phyloP scores from a whole-genome alignment of 129 eudicot species.

The Daucus carota region DNA sequence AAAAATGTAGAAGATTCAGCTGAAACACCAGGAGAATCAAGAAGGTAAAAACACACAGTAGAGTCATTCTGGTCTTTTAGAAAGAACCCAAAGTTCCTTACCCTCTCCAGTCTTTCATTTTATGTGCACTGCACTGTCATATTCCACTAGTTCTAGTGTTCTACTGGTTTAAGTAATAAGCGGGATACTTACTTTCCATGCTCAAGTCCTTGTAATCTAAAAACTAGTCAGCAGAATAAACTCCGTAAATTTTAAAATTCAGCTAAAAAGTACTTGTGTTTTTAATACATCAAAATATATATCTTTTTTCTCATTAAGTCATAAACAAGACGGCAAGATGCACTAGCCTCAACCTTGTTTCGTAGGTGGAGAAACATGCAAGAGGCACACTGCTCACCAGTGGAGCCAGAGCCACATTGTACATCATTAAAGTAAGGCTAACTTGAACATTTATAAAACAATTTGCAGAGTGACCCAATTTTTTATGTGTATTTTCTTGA shows the following conservation, averaged over 20 bases:
- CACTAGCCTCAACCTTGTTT: no score
- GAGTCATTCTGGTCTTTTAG: background rate
- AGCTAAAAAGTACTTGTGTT: no score
- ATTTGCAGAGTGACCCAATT: background rate
- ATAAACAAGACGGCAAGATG: background rate
- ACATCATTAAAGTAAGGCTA: background rate
- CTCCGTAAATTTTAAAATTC: background rate
- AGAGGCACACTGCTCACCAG: background rate
- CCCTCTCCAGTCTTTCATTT: background rate
- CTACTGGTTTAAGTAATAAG: background rate
- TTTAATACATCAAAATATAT: background rate
- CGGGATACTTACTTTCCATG: background rate
- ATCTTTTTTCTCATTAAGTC: no score
- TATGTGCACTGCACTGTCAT: background rate
- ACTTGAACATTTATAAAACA: background rate
- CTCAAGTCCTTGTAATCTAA: background rate
- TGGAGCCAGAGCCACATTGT: background rate
- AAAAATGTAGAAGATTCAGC: background rate
- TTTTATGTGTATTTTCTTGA: no score
- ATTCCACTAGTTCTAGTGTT: background rate
- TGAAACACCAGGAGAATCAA: background rate
- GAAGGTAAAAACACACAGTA: background rate
- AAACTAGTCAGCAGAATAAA: no score
- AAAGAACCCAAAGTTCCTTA: background rate
- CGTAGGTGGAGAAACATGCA: no score